Conservation (phyloP, 2,329 filamentous ascomycete genomes). For the Trichoderma sp. region DNA sequence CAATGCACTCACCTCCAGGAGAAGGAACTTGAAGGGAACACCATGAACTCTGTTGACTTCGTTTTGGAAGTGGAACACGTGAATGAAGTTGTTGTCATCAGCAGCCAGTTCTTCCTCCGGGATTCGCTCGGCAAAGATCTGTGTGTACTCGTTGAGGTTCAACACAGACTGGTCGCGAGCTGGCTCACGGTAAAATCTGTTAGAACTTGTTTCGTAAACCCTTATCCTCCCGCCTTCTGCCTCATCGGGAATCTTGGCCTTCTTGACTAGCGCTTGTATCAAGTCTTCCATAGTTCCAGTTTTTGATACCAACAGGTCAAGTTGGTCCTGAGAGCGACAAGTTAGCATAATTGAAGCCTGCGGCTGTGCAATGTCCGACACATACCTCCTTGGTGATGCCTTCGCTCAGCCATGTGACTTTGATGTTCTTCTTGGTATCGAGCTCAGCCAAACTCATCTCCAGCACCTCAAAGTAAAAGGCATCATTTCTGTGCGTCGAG, state of each 20-base stretch:
- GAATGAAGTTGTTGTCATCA: constrained; percentile 61
- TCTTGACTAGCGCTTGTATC: constrained; percentile 72
- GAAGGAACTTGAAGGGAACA: constrained; percentile 84
- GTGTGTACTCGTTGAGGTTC: constrained; percentile 81
- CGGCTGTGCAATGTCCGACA: neutral
- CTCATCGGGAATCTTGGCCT: constrained; percentile 76
- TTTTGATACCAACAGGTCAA: constrained; percentile 84
- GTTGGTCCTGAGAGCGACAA: constrained; percentile 56
- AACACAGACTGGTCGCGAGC: constrained; percentile 68
- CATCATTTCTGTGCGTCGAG: constrained; percentile 68
- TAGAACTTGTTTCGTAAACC: constrained; percentile 77
- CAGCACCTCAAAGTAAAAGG: constrained; percentile 86
- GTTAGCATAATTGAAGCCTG: neutral
- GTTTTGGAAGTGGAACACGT: constrained; percentile 88
- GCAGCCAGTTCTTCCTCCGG: constrained; percentile 68
- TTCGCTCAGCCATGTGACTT: constrained; percentile 81
- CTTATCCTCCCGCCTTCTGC: constrained; percentile 66
- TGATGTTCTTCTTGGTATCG: constrained; percentile 86
- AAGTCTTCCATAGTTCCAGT: constrained; percentile 78
- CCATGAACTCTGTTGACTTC: constrained; percentile 83
- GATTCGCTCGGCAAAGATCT: constrained; percentile 76
- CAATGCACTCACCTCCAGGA: constrained; percentile 64
- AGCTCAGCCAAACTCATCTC: constrained; percentile 93
- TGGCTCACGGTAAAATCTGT: constrained; percentile 82
- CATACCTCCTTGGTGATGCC: constrained; percentile 86